Conservation (phyloP, 306 rosid species). For the Cajanus cajan region DNA sequence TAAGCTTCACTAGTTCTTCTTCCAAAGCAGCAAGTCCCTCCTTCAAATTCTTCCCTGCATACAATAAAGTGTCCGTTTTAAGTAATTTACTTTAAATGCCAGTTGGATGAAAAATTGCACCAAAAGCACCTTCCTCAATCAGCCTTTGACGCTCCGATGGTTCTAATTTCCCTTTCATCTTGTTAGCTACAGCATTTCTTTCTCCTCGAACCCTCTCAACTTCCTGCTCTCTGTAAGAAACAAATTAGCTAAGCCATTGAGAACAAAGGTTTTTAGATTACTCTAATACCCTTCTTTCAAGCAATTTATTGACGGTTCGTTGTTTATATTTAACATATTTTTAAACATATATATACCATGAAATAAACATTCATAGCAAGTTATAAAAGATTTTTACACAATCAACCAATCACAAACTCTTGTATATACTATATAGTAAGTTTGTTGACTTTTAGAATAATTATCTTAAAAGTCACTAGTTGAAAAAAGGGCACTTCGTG, state of each 20-base stretch:
- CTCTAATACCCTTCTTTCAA: background rate
- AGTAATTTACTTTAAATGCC: slow-evolving; percentile 3
- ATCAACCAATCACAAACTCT: background rate
- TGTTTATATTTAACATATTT: background rate
- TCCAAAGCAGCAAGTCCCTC: slow-evolving; percentile 74
- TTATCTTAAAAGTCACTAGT: background rate
- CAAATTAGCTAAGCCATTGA: slow-evolving; percentile 68
- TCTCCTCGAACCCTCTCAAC: slow-evolving; percentile 91
- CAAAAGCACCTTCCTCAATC: slow-evolving; percentile 76
- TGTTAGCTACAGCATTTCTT: slow-evolving; percentile 87
- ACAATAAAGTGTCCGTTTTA: background rate
- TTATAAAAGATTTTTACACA: background rate
- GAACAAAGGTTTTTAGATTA: slow-evolving; percentile 26
- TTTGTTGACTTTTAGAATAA: background rate
- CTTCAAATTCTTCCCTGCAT: slow-evolving; percentile 83
- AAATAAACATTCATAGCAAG: background rate
- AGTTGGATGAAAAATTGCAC: background rate
- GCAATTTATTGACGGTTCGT: background rate
- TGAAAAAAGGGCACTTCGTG: too few species aligned
- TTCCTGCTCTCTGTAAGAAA: slow-evolving; percentile 90
- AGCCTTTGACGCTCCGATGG: slow-evolving; percentile 71
- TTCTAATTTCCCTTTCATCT: slow-evolving; percentile 94
- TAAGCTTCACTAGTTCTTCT: slow-evolving; percentile 79
- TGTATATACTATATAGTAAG: background rate
- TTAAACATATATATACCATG: background rate